phyloP scores from a whole-genome alignment of 2,329 filamentous ascomycete species.

The Beauveria caledonica region DNA sequence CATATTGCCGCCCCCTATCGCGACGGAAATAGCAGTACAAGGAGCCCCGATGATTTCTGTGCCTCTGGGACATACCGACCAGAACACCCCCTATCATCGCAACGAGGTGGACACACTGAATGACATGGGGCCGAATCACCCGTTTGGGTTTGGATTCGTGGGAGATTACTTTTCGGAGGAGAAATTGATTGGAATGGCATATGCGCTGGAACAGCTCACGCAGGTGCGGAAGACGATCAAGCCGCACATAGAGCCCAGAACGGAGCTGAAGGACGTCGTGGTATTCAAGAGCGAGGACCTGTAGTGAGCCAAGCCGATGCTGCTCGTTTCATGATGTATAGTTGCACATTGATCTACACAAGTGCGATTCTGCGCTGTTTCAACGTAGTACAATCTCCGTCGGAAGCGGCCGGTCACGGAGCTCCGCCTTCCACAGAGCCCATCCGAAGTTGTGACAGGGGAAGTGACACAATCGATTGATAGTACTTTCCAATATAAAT shows the following conservation, averaged over 20 bases:
- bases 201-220: constrained; percentile 58
- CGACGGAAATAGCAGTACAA: constrained; percentile 43
- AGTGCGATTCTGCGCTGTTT: background rate
- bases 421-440: background rate
- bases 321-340: background rate
- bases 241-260: constrained; percentile 22
- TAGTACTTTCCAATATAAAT: too few relatives aligned
- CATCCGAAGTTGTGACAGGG: background rate
- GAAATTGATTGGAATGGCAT: constrained; percentile 54
- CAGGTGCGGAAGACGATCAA: constrained; percentile 20
- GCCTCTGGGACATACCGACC: constrained; percentile 51
- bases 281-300: background rate
- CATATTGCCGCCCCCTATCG: constrained; percentile 46
- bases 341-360: background rate
- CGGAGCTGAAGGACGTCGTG: constrained; percentile 22
- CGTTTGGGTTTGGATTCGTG: constrained; percentile 56
- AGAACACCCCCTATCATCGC: constrained; percentile 35
- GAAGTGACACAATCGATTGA: background rate
- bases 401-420: background rate
- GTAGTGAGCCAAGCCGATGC: background rate
- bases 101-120: constrained; percentile 44
- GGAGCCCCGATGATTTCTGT: constrained; percentile 56
- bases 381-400: background rate
- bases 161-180: constrained; percentile 54
- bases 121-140: constrained; percentile 42